phyloP scores from a whole-genome alignment of 768 basidiomycete genomes.

The Auricularia sp. region DNA sequence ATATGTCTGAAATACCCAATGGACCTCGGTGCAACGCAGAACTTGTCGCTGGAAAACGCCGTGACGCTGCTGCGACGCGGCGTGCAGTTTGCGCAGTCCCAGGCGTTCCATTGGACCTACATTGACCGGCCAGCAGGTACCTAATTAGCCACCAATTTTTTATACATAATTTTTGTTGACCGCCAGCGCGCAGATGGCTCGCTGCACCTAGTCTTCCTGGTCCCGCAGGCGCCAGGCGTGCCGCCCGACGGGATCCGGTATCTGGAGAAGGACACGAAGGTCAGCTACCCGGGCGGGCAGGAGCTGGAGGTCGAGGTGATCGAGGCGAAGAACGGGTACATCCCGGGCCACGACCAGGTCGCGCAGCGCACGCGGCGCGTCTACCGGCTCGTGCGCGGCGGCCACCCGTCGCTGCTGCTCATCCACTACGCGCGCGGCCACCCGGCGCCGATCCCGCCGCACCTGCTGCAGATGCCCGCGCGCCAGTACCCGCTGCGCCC shows the following conservation, averaged over 20 bases:
- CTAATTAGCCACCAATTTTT: conserved; percentile 13
- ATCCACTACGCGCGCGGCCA: conserved; percentile 56
- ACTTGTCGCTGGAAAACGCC: conserved; percentile 45
- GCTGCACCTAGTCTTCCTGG: conserved; percentile 53
- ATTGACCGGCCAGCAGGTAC: conserved; percentile 70
- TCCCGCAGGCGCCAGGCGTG: conserved; percentile 39
- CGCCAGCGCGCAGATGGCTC: conserved; percentile 43
- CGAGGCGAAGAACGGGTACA: conserved; percentile 67
- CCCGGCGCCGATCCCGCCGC: conserved; percentile 47
- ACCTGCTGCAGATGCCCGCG: conserved; percentile 48
- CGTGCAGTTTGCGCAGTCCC: conserved; percentile 40
- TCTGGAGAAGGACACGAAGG: conserved; percentile 58
- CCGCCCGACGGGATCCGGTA: conserved; percentile 72
- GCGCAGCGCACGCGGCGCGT: conserved; percentile 65
- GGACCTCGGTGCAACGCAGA: conserved; percentile 25
- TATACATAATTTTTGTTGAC: background rate
- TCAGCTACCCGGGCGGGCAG: background rate
- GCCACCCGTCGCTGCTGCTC: conserved; percentile 61
- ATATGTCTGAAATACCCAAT: background rate
- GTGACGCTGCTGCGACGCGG: conserved; percentile 53
- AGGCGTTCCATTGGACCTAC: conserved; percentile 64
- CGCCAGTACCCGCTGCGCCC: conserved; percentile 63
- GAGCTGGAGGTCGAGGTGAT: conserved; percentile 57
- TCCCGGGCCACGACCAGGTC: conserved; percentile 53
- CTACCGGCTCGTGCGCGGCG: conserved; percentile 64